Conservation (phyloP, 495 filamentous ascomycete genomes). For the Hypoxylon cercidicola region DNA sequence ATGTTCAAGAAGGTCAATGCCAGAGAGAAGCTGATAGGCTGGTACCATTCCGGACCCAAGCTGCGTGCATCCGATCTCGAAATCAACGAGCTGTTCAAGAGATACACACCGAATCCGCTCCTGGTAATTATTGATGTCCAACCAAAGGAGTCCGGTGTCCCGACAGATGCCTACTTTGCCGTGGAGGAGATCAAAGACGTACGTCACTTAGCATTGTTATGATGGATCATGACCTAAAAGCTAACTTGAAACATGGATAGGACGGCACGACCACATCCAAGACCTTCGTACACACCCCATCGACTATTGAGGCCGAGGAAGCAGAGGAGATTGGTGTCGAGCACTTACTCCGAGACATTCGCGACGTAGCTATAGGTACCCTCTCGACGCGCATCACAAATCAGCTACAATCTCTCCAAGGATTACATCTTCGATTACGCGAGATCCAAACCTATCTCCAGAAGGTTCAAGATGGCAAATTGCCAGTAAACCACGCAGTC, state of each 20-base stretch:
- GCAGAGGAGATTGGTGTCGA: conserved; percentile 99
- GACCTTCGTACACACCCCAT: conserved; percentile 99
- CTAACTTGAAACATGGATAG: conserved; percentile 61
- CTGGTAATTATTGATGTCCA: conserved; percentile 99
- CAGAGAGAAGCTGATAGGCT: conserved; percentile 97
- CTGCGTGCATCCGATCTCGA: conserved; percentile 95
- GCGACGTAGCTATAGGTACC: conserved; percentile 98
- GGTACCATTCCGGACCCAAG: conserved; percentile 99
- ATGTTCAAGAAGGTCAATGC: conserved; percentile 99
- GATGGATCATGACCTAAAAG: background rate
- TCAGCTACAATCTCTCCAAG: conserved; percentile 96
- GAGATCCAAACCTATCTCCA: conserved; percentile 96
- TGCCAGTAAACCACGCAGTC: conserved; percentile 97
- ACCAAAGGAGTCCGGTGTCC: conserved; percentile 96
- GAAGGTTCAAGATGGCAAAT: conserved; percentile 89
- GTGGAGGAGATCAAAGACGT: conserved; percentile 99
- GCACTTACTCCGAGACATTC: conserved; percentile 96
- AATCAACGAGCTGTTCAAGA: conserved; percentile 99
- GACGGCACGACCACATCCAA: conserved; percentile 97
- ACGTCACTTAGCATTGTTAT: conserved; percentile 49
- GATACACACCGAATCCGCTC: conserved; percentile 96
- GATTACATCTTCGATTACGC: conserved; percentile 91
- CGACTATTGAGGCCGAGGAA: conserved; percentile 98
- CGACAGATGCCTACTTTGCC: conserved; percentile 98
- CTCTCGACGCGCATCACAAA: conserved; percentile 97